These are phyloP conservation scores for Inosperma sp. DNA, from an alignment of 768 basidiomycete genomes.

Conservation along the genomic window DNA sequence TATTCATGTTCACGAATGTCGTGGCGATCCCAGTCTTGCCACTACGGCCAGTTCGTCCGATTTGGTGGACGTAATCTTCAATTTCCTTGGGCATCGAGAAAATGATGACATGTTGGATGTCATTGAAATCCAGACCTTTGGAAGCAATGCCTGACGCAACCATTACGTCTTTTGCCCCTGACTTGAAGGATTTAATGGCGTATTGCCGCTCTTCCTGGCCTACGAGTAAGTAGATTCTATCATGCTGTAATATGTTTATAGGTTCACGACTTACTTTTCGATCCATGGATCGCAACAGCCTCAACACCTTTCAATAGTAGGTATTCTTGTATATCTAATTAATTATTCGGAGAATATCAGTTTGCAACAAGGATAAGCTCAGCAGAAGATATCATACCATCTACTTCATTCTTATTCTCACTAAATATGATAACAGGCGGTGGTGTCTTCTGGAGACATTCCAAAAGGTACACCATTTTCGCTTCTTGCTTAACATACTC, in stretches of 20 bases:
- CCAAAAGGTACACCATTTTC: conserved; percentile 98
- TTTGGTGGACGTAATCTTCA: conserved; percentile 99
- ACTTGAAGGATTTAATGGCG: conserved; percentile 97
- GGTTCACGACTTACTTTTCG: conserved; percentile 64
- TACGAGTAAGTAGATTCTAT: conserved; percentile 27
- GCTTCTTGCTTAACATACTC: conserved; percentile 99
- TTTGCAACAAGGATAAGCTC: background rate
- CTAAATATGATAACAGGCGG: conserved; percentile 98
- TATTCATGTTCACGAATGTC: conserved; percentile 98
- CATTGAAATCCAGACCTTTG: conserved; percentile 97
- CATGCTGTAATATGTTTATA: background rate
- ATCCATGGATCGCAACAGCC: conserved; percentile 97
- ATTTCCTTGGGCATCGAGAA: conserved; percentile 99
- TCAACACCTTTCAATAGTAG: conserved; percentile 94
- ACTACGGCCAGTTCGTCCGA: conserved; percentile 94
- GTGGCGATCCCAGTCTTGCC: conserved; percentile 99
- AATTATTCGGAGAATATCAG: background rate
- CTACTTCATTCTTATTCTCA: conserved; percentile 99
- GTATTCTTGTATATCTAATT: conserved; percentile 96
- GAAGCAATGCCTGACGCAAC: conserved; percentile 97
- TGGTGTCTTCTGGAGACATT: conserved; percentile 96
- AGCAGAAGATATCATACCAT: conserved; percentile 52
- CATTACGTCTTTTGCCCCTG: conserved; percentile 98
- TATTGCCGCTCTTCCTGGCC: conserved; percentile 99
- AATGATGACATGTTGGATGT: conserved; percentile 98